Evolutionary conservation across 2,329 filamentous ascomycete species (phyloP).

Genomic region (Davidsoniella neocaledoniae): DNA sequence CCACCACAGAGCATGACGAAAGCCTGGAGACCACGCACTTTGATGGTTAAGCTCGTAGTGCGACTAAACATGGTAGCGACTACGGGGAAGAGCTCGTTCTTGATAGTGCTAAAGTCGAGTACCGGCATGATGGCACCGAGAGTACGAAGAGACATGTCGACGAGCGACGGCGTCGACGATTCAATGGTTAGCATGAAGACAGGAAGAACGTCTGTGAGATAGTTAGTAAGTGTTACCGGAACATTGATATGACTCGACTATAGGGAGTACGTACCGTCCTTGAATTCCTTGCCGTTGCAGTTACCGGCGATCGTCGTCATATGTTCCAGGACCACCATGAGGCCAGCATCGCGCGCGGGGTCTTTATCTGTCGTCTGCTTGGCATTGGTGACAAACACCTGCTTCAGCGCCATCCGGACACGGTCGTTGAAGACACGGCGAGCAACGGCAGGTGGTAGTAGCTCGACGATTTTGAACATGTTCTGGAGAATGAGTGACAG

Average conservation of each 20-base stretch:
- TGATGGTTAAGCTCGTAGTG: conserved; percentile 87
- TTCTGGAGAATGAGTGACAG: conserved; percentile 77
- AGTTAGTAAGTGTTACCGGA: neutral
- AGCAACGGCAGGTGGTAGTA: conserved; percentile 47
- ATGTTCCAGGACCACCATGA: conserved; percentile 84
- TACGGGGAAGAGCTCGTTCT: conserved; percentile 89
- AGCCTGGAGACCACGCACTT: conserved; percentile 78
- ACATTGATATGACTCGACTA: neutral
- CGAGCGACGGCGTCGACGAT: conserved; percentile 73
- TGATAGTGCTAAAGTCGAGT: conserved; percentile 90
- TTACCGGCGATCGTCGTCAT: conserved; percentile 61
- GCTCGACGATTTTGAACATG: conserved; percentile 72
- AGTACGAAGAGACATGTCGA: conserved; percentile 68
- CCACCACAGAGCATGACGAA: conserved; percentile 84
- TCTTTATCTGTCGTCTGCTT: conserved; percentile 54
- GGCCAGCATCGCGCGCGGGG: conserved; percentile 65
- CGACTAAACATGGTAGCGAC: conserved; percentile 82
- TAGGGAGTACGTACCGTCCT: conserved; percentile 48
- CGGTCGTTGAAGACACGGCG: conserved; percentile 68
- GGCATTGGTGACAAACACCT: conserved; percentile 54
- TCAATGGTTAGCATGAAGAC: conserved; percentile 72
- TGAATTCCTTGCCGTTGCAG: conserved; percentile 81
- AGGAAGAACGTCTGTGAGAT: conserved; percentile 57
- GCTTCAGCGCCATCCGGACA: conserved; percentile 68
- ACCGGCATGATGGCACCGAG: conserved; percentile 69